These are phyloP conservation scores for Babesia ovis DNA, from an alignment of 169 alveolate genomes.

Conservation along the genomic window DNA sequence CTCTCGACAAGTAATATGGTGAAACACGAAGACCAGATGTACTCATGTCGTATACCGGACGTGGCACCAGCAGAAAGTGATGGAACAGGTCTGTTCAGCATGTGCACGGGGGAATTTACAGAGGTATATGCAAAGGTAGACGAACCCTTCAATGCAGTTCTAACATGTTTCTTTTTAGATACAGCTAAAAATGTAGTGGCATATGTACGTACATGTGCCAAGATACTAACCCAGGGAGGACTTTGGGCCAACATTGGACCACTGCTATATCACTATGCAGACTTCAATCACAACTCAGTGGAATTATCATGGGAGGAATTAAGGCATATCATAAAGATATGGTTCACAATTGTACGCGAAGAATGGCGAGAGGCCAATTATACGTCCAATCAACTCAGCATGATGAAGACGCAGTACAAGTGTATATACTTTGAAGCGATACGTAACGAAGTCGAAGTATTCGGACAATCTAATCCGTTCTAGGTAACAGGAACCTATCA, in stretches of 20 bases:
- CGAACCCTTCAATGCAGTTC: conserved; percentile 90
- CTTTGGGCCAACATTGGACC: conserved; percentile 98
- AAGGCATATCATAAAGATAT: conserved; percentile 71
- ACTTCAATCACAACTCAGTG: conserved; percentile 86
- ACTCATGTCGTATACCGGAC: conserved; percentile 90
- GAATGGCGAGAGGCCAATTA: conserved; percentile 87
- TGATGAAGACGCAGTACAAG: conserved; percentile 89
- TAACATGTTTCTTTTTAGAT: conserved; percentile 96
- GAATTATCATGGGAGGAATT: conserved; percentile 95
- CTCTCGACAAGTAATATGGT: conserved; percentile 78
- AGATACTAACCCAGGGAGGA: conserved; percentile 87
- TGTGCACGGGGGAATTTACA: conserved; percentile 97
- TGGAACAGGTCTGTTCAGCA: conserved; percentile 86
- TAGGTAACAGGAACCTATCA: no score
- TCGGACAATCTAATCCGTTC: conserved; percentile 52
- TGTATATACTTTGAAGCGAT: conserved; percentile 88
- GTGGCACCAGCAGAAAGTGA: conserved; percentile 79
- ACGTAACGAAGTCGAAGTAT: conserved; percentile 71
- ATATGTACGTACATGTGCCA: conserved; percentile 93
- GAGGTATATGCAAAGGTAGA: conserved; percentile 80
- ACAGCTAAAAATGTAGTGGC: conserved; percentile 95
- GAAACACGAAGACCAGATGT: conserved; percentile 86
- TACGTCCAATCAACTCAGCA: conserved; percentile 83
- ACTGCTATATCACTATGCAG: conserved; percentile 95
- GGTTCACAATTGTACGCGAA: conserved; percentile 80